Base-by-base conservation (phyloP, 345 rosid genomes). In the Nephelium lappaceum region DNA sequence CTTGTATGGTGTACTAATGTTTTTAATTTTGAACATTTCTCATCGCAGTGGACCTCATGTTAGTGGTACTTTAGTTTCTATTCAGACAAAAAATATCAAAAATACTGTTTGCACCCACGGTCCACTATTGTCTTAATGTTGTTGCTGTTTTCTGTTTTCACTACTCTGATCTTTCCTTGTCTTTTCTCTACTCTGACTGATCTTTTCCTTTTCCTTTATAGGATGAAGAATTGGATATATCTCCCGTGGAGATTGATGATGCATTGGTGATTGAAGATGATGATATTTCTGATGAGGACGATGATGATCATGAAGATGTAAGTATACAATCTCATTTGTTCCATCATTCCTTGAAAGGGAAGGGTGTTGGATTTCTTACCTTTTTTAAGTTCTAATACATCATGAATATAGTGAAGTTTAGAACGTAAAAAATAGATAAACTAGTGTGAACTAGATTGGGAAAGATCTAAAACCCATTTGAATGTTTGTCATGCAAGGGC, bases 181-280 rank as follows among this genome's bases (percentile, higher is more conserved):
- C 57, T 69, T 73, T 82, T 63, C 5, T 8, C 69, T 73, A 55
- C 36, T 23, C 65, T 75, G 25, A 49, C 23, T 19, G 25, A 27
- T 75, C 27, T 12, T 66, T 45, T 19, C 19, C 55, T 71, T 75
- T 49, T 41, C 62, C 75, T 75, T 83, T 63, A 58, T 78, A 97
- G 99, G 98, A 97, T 88, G 99, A 97, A 74, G 98, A 94, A 71
- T 73, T 92, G 83, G 98, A 94, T 74, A 84, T 94, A 76, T 87
- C 98, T 76, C 97, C 97, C 2, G 97, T 90, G 21, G 98, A 93
- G 72, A 91, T 97, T 74, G 98, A 97, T 75, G 98, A 97, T 80
- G 93, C 97, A 38, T 87, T 94, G 87, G 93, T 97, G 84, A 94
- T 97, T 79, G 99, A 96, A 87, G 99, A 94, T 85, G 99, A 94